Conservation (phyloP, 176 grass and related monocot species). For the sorghum (Sorghum bicolor) region DNA sequence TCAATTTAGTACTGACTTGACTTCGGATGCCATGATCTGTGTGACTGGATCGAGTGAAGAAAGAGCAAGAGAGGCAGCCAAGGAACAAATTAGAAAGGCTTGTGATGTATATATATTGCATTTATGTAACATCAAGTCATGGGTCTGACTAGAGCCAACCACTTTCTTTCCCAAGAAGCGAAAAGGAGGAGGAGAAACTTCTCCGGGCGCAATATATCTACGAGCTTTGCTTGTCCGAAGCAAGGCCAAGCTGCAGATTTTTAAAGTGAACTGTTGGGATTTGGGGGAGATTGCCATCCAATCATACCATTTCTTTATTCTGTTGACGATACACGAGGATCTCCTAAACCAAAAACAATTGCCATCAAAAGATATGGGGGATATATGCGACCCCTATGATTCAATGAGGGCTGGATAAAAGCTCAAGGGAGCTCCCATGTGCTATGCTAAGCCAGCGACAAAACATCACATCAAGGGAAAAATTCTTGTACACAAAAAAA, state of each 20-base stretch:
- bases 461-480: neutral
- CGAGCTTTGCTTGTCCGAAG: conserved; percentile 15
- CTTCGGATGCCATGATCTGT: neutral
- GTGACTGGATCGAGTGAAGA: neutral
- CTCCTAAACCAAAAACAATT: conserved; percentile 3
- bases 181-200: conserved; percentile 9
- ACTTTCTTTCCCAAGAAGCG: conserved; percentile 8
- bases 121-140: neutral
- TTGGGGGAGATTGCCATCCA: conserved; percentile 23
- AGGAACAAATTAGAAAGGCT: neutral
- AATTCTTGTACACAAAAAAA: neutral
- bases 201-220: neutral
- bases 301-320: conserved; percentile 9
- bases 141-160: conserved; percentile 24
- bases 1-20: neutral
- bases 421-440: neutral
- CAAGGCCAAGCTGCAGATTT: conserved; percentile 22
- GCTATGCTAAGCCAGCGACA: neutral
- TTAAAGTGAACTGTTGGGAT: conserved; percentile 39
- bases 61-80: neutral
- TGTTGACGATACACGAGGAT: conserved; percentile 37
- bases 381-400: conserved; percentile 8
- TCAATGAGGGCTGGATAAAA: neutral
- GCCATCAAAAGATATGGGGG: neutral
- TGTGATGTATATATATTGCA: neutral